Evolutionary conservation across 768 basidiomycete species (phyloP).

Genomic region (Postia placenta): DNA sequence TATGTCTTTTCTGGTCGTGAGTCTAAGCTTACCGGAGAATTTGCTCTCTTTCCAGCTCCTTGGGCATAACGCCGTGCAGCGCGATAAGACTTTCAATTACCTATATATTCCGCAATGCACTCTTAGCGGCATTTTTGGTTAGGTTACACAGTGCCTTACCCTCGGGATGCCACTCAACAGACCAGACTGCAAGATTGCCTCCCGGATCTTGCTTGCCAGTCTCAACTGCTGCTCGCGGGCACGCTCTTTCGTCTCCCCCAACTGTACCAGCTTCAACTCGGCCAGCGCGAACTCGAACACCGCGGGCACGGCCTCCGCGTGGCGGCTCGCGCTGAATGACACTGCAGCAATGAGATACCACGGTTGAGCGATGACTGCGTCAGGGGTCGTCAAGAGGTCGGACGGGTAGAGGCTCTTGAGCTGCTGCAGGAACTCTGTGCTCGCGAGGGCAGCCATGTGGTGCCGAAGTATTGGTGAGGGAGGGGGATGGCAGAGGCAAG

Average conservation of each 20-base stretch:
- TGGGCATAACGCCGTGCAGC: constrained; percentile 46
- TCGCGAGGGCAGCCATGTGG: constrained; percentile 28
- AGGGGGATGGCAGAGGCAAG: too few species aligned
- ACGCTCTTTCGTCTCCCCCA: background rate
- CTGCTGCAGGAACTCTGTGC: constrained; percentile 34
- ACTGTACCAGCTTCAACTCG: constrained; percentile 31
- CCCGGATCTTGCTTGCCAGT: constrained; percentile 51
- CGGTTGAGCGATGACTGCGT: constrained; percentile 32
- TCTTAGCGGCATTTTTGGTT: background rate
- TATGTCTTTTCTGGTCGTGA: background rate
- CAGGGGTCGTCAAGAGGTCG: constrained; percentile 12
- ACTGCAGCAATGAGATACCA: constrained; percentile 59
- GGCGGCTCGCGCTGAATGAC: constrained; percentile 52
- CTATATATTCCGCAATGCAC: constrained; percentile 27
- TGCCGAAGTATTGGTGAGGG: too few species aligned
- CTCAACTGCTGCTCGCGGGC: constrained; percentile 25
- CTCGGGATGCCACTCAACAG: constrained; percentile 51
- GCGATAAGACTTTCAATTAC: constrained; percentile 52
- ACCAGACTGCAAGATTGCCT: constrained; percentile 58
- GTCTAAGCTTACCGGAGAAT: constrained; percentile 45
- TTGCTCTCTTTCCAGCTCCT: constrained; percentile 41
- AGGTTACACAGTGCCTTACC: constrained; percentile 27
- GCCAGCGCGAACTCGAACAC: constrained; percentile 46
- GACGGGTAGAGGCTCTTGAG: constrained; percentile 43
- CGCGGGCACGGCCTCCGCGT: constrained; percentile 48